Evolutionary conservation across 345 rosid genomes (phyloP).

Genomic region (Eucalyptus tenuipes): DNA sequence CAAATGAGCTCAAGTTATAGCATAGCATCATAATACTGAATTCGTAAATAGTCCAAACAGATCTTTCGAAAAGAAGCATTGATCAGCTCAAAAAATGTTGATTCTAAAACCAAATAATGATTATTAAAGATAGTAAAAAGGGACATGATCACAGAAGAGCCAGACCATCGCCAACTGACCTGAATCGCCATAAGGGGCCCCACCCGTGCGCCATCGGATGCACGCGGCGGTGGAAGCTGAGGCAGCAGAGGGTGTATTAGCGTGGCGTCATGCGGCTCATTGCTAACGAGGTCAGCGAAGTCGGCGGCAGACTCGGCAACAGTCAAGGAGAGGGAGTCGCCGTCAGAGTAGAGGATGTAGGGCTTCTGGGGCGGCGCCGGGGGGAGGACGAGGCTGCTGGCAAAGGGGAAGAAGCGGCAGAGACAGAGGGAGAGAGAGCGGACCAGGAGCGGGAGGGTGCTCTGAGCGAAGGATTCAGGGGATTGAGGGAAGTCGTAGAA

Average conservation of each 20-base stretch:
- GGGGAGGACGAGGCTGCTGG: slow-evolving; percentile 8
- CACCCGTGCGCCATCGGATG: neutral
- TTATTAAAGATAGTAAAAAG: neutral
- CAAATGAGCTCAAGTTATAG: neutral
- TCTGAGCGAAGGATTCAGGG: slow-evolving; percentile 3
- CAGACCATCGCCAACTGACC: neutral
- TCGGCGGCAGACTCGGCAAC: slow-evolving; percentile 11
- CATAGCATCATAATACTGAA: neutral
- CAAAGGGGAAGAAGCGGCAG: slow-evolving; percentile 30
- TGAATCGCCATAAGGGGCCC: slow-evolving; percentile 15
- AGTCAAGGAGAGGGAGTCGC: slow-evolving; percentile 3
- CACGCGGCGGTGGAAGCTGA: neutral
- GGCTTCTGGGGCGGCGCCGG: slow-evolving; percentile 6
- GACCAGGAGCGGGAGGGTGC: slow-evolving; percentile 25
- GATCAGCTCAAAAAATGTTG: too few species aligned
- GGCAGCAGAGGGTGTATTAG: slow-evolving; percentile 13
- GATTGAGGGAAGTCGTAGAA: slow-evolving; percentile 23
- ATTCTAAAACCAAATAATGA: neutral
- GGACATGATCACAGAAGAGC: neutral
- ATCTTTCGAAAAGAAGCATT: neutral
- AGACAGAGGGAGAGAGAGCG: slow-evolving; percentile 35
- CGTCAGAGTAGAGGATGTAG: neutral
- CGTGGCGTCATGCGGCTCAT: neutral
- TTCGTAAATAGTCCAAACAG: neutral
- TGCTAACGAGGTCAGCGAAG: neutral